Percentiles rank a stretch among this genome's conserved stretches.
Conservation (phyloP, 2,329 filamentous ascomycete genomes). For the Dichotomopilus funicola region DNA sequence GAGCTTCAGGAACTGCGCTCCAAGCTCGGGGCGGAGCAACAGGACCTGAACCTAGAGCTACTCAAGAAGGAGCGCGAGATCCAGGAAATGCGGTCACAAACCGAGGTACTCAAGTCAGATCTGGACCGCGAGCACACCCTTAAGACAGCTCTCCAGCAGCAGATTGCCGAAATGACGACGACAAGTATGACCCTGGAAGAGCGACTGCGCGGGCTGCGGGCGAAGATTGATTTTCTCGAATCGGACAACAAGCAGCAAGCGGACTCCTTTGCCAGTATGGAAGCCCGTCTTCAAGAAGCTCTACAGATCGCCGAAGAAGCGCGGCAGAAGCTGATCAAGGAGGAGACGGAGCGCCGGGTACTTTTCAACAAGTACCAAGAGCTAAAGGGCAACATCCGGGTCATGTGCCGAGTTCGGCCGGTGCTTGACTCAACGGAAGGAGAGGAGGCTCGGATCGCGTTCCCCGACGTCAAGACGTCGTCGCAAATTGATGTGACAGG, state of each 20-base stretch:
- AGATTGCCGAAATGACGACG: slow-evolving; percentile 51
- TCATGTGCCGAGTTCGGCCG: slow-evolving; percentile 93
- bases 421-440: slow-evolving; percentile 53
- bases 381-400: slow-evolving; percentile 94
- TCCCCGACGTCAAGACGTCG: slow-evolving; percentile 76
- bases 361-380: slow-evolving; percentile 98
- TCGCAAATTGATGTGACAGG: slow-evolving; percentile 81
- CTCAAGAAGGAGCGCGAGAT: slow-evolving; percentile 50
- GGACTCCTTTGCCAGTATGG: slow-evolving; percentile 74
- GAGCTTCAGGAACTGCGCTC: slow-evolving; percentile 60
- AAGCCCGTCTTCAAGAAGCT: slow-evolving; percentile 73
- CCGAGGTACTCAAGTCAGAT: slow-evolving; percentile 43
- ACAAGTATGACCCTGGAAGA: slow-evolving; percentile 65
- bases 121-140: slow-evolving; percentile 58
- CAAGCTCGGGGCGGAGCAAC: slow-evolving; percentile 45
- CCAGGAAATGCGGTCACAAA: slow-evolving; percentile 40
- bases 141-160: slow-evolving; percentile 47
- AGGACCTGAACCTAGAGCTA: slow-evolving; percentile 42
- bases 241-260: slow-evolving; percentile 86
- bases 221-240: slow-evolving; percentile 82
- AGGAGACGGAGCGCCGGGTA: slow-evolving; percentile 83
- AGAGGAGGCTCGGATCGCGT: slow-evolving; percentile 66
- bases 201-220: slow-evolving; percentile 66
- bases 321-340: slow-evolving; percentile 76
- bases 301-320: slow-evolving; percentile 61